Conservation (phyloP, 1,284 basidiomycete genomes). For the Thecaphora frezii region DNA sequence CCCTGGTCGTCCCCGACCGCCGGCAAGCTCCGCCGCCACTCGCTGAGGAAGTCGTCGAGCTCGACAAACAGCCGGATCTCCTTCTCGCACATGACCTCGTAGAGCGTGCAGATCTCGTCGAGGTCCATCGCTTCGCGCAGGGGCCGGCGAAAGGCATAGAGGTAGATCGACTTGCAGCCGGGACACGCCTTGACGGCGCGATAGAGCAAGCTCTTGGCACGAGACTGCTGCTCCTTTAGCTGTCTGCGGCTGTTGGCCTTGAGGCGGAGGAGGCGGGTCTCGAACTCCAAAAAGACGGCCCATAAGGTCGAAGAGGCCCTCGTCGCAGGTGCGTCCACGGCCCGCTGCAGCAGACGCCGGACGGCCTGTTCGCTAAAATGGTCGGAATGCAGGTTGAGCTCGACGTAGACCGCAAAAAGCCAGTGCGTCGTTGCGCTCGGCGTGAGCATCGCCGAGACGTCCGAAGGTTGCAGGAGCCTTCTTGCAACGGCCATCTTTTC, state of each 20-base stretch:
- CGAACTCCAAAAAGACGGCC: neutral
- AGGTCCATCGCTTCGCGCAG: neutral
- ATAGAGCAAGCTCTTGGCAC: neutral
- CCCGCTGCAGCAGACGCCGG: neutral
- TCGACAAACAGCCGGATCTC: slow-evolving; percentile 6
- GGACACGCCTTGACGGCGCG: slow-evolving; percentile 4
- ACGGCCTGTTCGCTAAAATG: neutral
- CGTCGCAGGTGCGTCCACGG: neutral
- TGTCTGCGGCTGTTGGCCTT: neutral
- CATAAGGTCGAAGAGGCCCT: neutral
- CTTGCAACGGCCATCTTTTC: neutral
- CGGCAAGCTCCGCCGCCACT: neutral
- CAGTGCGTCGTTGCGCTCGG: too few relatives aligned
- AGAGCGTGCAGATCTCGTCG: neutral
- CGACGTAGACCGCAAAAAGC: slow-evolving; percentile 1
- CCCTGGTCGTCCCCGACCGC: neutral
- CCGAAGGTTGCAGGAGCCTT: neutral
- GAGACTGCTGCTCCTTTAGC: neutral
- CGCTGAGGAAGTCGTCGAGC: slow-evolving; percentile 4
- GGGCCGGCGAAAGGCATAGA: slow-evolving; percentile 1
- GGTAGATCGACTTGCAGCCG: slow-evolving; percentile 1
- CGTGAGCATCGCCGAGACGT: neutral
- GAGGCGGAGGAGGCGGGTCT: neutral
- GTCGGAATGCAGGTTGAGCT: slow-evolving; percentile 1
- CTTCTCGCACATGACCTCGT: slow-evolving; percentile 6